phyloP scores from a whole-genome alignment of 331 rosid genomes.

The Rhamnella rubrinervis region DNA sequence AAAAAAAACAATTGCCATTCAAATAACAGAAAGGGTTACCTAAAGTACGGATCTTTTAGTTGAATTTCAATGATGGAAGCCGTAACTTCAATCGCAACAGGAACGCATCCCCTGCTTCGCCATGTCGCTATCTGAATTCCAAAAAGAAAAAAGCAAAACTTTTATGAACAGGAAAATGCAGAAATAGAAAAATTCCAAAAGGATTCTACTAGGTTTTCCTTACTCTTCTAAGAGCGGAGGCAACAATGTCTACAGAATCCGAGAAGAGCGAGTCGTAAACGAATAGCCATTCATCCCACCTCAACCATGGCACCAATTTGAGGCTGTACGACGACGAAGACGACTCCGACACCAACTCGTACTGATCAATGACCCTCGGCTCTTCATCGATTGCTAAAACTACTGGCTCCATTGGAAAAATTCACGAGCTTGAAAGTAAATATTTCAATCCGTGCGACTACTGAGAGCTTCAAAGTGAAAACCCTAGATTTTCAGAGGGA shows the following conservation, averaged over 20 bases:
- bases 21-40: slow-evolving; percentile 40
- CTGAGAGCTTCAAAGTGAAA: too few relatives aligned
- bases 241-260: slow-evolving; percentile 45
- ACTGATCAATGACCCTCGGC: not conserved
- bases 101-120: slow-evolving; percentile 86
- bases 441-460: too few relatives aligned
- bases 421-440: too few relatives aligned
- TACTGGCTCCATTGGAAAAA: not conserved
- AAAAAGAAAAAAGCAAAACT: not conserved
- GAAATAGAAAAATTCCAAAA: not conserved
- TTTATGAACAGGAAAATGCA: not conserved
- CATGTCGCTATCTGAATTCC: slow-evolving; percentile 65
- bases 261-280: slow-evolving; percentile 73
- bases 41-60: slow-evolving; percentile 59
- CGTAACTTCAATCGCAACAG: slow-evolving; percentile 46
- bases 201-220: not conserved
- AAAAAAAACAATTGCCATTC: slow-evolving; percentile 1
- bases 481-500: too few relatives aligned
- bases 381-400: slow-evolving; percentile 10
- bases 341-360: not conserved
- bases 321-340: slow-evolving; percentile 4
- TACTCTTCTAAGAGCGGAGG: slow-evolving; percentile 71
- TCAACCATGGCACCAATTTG: slow-evolving; percentile 40
- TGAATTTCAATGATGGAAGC: slow-evolving; percentile 46
- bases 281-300: slow-evolving; percentile 86